Percentiles rank a stretch among this genome's conserved stretches.
phyloP scores from a whole-genome alignment of 768 basidiomycete genomes.

The Flagelloscypha sp. region DNA sequence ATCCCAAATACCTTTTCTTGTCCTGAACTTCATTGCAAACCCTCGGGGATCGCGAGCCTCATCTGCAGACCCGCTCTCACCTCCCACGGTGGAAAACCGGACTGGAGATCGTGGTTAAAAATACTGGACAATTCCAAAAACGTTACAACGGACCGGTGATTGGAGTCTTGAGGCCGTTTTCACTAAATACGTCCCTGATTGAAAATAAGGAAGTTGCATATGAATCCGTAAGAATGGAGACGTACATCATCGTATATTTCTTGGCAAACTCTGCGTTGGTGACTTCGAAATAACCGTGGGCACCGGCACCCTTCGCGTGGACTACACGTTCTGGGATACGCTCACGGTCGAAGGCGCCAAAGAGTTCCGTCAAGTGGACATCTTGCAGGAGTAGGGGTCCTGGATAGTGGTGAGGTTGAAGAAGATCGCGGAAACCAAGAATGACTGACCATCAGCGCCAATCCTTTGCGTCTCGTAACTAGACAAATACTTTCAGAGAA shows the following conservation, averaged over 20 bases:
- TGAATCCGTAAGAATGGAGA: constrained; percentile 6
- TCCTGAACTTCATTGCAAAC: constrained; percentile 40
- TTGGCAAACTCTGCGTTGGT: constrained; percentile 35
- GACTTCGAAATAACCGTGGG: constrained; percentile 47
- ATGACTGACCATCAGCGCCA: background rate
- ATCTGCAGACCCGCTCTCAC: constrained; percentile 44
- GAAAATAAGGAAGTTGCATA: constrained; percentile 18
- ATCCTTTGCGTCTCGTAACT: constrained; percentile 3
- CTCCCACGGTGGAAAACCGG: constrained; percentile 49
- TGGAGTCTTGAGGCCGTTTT: constrained; percentile 25
- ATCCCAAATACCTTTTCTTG: constrained; percentile 29
- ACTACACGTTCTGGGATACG: constrained; percentile 24
- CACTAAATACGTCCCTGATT: constrained; percentile 25
- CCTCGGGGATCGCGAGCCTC: constrained; percentile 44
- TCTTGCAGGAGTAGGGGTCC: constrained; percentile 4
- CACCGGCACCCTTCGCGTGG: constrained; percentile 31
- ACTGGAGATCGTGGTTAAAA: constrained; percentile 23
- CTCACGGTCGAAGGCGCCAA: constrained; percentile 4
- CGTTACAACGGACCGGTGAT: constrained; percentile 17
- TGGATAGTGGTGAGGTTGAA: background rate
- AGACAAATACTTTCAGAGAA: no score
- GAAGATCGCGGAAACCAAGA: background rate
- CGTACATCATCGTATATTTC: constrained; percentile 25
- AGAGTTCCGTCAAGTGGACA: constrained; percentile 4
- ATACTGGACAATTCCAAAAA: background rate